A percentile compares a stretch with the other conserved stretches of the same genome.
phyloP scores from a whole-genome alignment of 768 basidiomycete species.

The Calocybe cyanea region DNA sequence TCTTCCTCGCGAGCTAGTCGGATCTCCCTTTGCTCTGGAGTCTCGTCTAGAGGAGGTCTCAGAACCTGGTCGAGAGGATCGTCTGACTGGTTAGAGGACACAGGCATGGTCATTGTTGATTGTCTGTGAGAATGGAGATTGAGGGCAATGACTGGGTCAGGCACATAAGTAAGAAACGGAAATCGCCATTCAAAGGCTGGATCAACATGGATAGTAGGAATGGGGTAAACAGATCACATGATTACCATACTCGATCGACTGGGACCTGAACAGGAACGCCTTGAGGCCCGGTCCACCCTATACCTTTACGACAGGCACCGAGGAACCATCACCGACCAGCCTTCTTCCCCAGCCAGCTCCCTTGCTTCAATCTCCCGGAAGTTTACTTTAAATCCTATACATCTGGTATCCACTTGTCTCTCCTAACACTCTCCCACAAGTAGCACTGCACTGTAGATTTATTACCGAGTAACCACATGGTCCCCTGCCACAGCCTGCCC shows the following conservation, averaged over 20 bases:
- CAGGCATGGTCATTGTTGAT: slow-evolving; percentile 28
- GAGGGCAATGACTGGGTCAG: slow-evolving; percentile 18
- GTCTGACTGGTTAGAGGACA: slow-evolving; percentile 24
- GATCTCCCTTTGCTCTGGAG: slow-evolving; percentile 49
- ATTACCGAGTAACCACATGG: not conserved
- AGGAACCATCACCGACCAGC: slow-evolving; percentile 26
- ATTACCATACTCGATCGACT: slow-evolving; percentile 9
- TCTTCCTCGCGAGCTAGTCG: slow-evolving; percentile 63
- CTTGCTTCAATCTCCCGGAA: no score
- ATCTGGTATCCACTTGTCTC: not conserved
- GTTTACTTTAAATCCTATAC: no score
- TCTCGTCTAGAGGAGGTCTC: slow-evolving; percentile 64
- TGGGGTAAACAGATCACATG: no score
- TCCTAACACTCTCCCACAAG: not conserved
- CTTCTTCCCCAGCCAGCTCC: slow-evolving; percentile 1
- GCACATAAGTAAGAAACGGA: slow-evolving; percentile 15
- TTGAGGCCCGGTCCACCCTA: not conserved
- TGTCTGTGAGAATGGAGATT: slow-evolving; percentile 18
- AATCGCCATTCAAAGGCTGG: slow-evolving; percentile 3
- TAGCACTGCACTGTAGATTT: slow-evolving; percentile 1
- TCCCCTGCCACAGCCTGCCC: slow-evolving; percentile 3
- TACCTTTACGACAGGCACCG: slow-evolving; percentile 18
- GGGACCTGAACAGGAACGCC: slow-evolving; percentile 8
- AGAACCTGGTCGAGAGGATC: slow-evolving; percentile 69
- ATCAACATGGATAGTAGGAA: not conserved